Base-by-base conservation (phyloP, 495 filamentous ascomycete genomes). In the Annulohypoxylon bovei region DNA sequence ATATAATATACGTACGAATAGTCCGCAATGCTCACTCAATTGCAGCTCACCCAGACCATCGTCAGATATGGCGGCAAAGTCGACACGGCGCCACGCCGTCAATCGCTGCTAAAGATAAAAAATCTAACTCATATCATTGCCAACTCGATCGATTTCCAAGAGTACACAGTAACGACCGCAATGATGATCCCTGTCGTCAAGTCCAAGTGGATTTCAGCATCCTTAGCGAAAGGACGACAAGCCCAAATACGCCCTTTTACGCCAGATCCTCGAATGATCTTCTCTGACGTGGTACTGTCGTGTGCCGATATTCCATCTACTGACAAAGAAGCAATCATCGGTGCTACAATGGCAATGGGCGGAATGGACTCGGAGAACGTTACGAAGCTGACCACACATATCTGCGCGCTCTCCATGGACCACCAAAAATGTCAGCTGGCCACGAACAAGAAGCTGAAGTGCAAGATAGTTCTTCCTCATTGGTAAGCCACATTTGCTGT, bases 401-500 rank as follows among this genome's bases (percentile, higher is more conserved):
- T 98, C 65, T 93, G 97, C 33, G 93, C 96, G 5, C 79, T 97
- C 71, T 90, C 89, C 3, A 80, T 90, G 76, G 90, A 94, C 62
- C 82, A 88, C 75, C 82, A 81, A 1, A 95, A 93, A 78, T 94
- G 93, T 67, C 78, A 84, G 65, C 73, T 88, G 37, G 90, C 89
- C 0, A 30, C 81, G 39, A 78, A 80, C 0, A 97, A 89, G 78
- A 88, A 84, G 39, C 78, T 92, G 22, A 88, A 87, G 42, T 85
- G 85, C 79, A 94, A 93, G 77, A 90, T 96, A 61, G 92, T 99
- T n/a, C 83, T 98, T 53, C 96, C 96, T 28, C 96, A 99, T 76
- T 98, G 96, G 95, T 93, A 84, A 71, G 84, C 57, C 23, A 68
- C 5, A 23, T 22, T 20, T 55, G 50, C 49, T 44, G 18, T 39